Evolutionary conservation across 768 basidiomycete genomes (phyloP).

Genomic region (Lactifluus rugatus): DNA sequence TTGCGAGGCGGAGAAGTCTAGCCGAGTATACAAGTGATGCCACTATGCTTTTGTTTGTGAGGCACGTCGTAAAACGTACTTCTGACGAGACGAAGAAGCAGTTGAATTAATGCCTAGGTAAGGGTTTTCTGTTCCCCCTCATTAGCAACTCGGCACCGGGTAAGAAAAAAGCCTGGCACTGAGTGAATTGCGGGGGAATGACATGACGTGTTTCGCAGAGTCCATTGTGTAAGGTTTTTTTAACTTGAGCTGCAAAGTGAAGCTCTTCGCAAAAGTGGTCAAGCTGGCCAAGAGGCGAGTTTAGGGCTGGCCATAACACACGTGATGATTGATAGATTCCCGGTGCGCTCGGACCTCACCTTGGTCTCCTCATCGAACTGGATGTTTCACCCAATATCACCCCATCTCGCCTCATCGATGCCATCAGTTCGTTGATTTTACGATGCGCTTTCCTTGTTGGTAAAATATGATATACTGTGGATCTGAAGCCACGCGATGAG

Average conservation of each 20-base stretch:
- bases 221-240: too few relatives aligned
- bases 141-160: constrained; percentile 17
- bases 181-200: constrained; percentile 13
- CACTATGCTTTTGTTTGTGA: constrained; percentile 3
- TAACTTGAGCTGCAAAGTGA: too few relatives aligned
- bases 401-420: too few relatives aligned
- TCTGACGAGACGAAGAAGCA: constrained; percentile 8
- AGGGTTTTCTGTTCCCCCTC: constrained; percentile 6
- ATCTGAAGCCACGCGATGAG: background rate
- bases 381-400: background rate
- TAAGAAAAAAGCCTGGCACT: constrained; percentile 1
- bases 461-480: too few relatives aligned
- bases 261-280: too few relatives aligned
- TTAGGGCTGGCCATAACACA: too few relatives aligned
- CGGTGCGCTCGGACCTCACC: background rate
- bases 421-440: too few relatives aligned
- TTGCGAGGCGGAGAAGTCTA: background rate
- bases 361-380: background rate
- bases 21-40: background rate
- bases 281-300: background rate
- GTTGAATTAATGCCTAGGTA: constrained; percentile 13
- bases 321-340: too few relatives aligned
- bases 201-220: background rate
- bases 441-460: too few relatives aligned
- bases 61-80: constrained; percentile 15